phyloP scores from a whole-genome alignment of 2,329 filamentous ascomycete species.

The Metarhizium brunneum region DNA sequence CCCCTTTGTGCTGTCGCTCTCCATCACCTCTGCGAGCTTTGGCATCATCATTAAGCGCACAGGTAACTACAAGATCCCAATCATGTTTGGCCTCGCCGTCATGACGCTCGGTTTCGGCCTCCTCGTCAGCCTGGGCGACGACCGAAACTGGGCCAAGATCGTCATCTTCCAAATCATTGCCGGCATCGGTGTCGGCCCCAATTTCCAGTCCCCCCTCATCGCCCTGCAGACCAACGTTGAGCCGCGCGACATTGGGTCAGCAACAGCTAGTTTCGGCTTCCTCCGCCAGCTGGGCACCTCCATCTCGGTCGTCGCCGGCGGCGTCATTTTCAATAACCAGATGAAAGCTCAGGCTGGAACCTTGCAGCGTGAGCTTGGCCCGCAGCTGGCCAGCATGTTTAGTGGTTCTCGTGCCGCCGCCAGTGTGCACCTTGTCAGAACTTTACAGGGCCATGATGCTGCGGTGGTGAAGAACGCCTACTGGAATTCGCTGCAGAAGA shows the following conservation, averaged over 20 bases:
- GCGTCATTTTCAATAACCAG: slow-evolving; percentile 70
- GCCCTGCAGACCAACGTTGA: slow-evolving; percentile 56
- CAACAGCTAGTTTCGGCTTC: slow-evolving; percentile 58
- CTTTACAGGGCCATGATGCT: slow-evolving; percentile 36
- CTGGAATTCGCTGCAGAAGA: slow-evolving; percentile 39
- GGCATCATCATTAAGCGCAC: slow-evolving; percentile 53
- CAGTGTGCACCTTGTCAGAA: slow-evolving; percentile 47
- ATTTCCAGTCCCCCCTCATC: slow-evolving; percentile 61
- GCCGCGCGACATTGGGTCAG: slow-evolving; percentile 56
- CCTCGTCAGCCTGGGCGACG: slow-evolving; percentile 50
- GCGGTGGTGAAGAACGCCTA: slow-evolving; percentile 35
- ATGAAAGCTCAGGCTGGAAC: slow-evolving; percentile 48
- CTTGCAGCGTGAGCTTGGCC: slow-evolving; percentile 41
- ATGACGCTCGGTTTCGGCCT: slow-evolving; percentile 58
- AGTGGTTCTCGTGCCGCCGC: slow-evolving; percentile 52
- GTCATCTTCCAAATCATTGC: slow-evolving; percentile 54
- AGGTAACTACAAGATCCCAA: slow-evolving; percentile 53
- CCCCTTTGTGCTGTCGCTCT: slow-evolving; percentile 59
- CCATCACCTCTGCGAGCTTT: slow-evolving; percentile 48
- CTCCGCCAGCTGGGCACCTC: slow-evolving; percentile 60
- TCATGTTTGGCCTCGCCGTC: slow-evolving; percentile 48
- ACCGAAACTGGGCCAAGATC: slow-evolving; percentile 44
- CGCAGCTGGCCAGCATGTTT: slow-evolving; percentile 39
- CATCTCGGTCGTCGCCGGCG: slow-evolving; percentile 61
- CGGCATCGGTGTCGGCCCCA: slow-evolving; percentile 56